phyloP scores from a whole-genome alignment of 192 early-diverging fungal species.

The Podila epigama region DNA sequence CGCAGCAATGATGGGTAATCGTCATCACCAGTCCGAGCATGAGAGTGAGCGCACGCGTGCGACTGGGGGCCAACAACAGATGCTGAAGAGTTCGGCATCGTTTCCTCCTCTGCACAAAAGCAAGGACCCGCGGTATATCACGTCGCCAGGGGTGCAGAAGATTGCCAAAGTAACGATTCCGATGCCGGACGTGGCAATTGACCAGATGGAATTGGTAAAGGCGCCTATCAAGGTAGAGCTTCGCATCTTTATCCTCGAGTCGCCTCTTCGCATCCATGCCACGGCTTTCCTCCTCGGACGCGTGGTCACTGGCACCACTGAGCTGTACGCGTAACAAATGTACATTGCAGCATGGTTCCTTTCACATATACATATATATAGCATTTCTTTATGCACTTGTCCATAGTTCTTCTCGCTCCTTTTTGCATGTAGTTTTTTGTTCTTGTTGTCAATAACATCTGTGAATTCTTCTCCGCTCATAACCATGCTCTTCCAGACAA shows the following conservation, averaged over 20 bases:
- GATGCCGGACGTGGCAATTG: constrained; percentile 46
- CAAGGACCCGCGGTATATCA: constrained; percentile 39
- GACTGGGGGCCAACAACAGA: constrained; percentile 6
- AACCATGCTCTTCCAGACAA: neutral
- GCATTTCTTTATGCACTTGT: neutral
- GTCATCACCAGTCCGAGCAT: constrained; percentile 18
- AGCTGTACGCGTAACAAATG: constrained; percentile 22
- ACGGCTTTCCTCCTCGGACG: constrained; percentile 29
- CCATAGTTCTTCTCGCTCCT: neutral
- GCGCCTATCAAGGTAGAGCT: constrained; percentile 42
- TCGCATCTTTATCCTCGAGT: constrained; percentile 34
- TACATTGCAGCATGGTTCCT: neutral
- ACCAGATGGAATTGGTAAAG: constrained; percentile 43
- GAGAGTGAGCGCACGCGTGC: constrained; percentile 25
- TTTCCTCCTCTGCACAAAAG: constrained; percentile 12
- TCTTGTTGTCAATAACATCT: neutral
- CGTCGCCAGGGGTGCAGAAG: constrained; percentile 31
- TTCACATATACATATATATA: neutral
- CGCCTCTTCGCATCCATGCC: constrained; percentile 28
- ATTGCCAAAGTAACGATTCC: constrained; percentile 46
- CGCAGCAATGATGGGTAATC: neutral
- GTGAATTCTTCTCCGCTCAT: neutral
- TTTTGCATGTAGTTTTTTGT: neutral
- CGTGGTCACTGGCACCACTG: constrained; percentile 15
- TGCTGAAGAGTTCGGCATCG: constrained; percentile 27